Conservation (phyloP, 148 eudicot genomes). For the Camellia lanceoleosa region DNA sequence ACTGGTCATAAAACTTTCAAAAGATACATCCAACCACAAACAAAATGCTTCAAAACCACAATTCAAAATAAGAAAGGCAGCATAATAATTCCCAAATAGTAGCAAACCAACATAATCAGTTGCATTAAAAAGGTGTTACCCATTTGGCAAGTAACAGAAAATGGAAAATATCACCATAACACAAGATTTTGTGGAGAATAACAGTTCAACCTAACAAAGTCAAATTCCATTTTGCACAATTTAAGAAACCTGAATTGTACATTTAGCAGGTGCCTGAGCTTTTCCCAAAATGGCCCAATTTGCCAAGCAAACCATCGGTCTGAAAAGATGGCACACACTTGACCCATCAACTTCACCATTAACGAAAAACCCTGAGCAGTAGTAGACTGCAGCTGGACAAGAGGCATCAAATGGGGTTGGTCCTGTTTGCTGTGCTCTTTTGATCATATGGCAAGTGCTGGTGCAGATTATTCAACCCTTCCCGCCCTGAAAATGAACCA, state of each 20-base stretch:
- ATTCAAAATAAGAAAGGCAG: too few relatives aligned
- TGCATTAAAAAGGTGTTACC: neutral
- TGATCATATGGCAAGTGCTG: neutral
- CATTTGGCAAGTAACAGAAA: neutral
- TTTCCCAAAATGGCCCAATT: neutral
- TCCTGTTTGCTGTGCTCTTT: neutral
- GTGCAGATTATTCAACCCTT: constrained; percentile 9
- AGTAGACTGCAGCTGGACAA: neutral
- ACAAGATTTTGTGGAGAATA: neutral
- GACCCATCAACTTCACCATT: neutral
- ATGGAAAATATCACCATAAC: neutral
- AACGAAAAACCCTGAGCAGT: neutral
- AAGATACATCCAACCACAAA: neutral
- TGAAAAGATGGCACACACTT: neutral
- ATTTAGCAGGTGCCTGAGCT: neutral
- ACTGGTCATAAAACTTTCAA: neutral
- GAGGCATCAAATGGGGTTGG: neutral
- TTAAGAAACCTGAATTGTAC: neutral
- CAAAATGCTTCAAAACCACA: neutral
- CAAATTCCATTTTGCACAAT: neutral
- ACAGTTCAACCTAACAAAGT: neutral
- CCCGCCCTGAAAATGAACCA: constrained; percentile 19
- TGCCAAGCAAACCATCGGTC: neutral
- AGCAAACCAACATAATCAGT: neutral
- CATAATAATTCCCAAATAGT: neutral